Evolutionary conservation across 805 yeast species (phyloP), one percentile per base, ranked within the genome.

Genomic region (Lipomyces kockii): DNA sequence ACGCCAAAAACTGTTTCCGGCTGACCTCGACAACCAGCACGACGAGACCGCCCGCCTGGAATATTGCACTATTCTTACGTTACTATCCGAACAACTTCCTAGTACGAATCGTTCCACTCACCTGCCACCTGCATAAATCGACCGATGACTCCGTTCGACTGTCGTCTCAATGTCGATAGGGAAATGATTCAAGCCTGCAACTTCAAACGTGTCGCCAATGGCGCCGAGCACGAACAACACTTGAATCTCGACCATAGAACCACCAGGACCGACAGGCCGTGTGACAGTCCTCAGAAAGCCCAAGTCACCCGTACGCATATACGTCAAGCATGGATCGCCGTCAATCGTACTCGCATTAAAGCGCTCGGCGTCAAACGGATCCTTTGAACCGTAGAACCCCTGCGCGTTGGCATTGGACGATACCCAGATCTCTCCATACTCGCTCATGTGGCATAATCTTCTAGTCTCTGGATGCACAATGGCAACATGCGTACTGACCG

Each of bases 391-490:
- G 52, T 86, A 85, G 76, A 87, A 88, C 6, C 86, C 85, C 12
- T 82, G 77, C 35, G 87, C 89, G 72, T 89, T 92, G 0, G 94
- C 97, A 71, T 92, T 97, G 0, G 97, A 90, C 70, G 90, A 86
- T 1, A 94, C 96, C 98, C 98, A 95, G 52, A 95, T 92, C 79
- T 95, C 99, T 43, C 99, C 99, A 77, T 86, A 87, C 77, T 95
- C 99, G 7, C 98, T 98, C 61, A 88, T 88, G 66, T 85, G 86
- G 76, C 99, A 94, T 12, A 92, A 80, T 63, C 82, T 80, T 57
- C 84, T 78, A 0, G 98, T 94, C 76, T 95, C 98, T 0, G 99
- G 99, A 72, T 95, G 95, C 2, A 95, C 98, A 67, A 95, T 90
- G 0, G 97, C 95, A 43, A 95, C 86, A 75, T 93, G 97, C 0